Percentiles rank a stretch among this genome's conserved stretches.
These are phyloP conservation scores for Pistacia vera DNA, from an alignment of 345 rosid genomes.

Conservation along the genomic window DNA sequence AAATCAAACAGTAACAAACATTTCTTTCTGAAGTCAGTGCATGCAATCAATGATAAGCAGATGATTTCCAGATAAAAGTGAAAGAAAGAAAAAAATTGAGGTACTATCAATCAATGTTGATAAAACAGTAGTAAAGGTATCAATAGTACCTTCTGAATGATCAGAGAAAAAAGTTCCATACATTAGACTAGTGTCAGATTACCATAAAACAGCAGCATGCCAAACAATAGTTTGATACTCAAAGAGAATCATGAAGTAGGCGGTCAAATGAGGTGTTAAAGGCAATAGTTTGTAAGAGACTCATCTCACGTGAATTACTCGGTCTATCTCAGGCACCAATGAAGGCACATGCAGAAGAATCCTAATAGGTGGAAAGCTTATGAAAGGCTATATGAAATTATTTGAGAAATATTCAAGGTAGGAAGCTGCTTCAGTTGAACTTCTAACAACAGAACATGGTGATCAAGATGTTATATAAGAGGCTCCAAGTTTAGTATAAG, in stretches of 20 bases:
- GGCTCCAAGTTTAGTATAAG: no score
- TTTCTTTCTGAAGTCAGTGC: background rate
- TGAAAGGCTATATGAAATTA: background rate
- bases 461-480: background rate
- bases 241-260: background rate
- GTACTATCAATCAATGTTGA: background rate
- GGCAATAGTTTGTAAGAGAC: background rate
- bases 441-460: background rate
- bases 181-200: background rate
- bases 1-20: background rate
- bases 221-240: background rate
- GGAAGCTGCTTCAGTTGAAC: background rate
- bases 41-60: slow-evolving; percentile 6
- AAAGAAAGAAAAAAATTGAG: background rate
- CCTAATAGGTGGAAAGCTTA: background rate
- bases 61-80: background rate
- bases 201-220: slow-evolving; percentile 10
- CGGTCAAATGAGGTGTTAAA: slow-evolving; percentile 1
- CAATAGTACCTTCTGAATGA: background rate
- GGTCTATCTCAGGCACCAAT: no score
- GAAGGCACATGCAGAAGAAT: background rate
- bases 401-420: background rate
- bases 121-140: background rate
- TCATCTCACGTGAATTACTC: background rate
- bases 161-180: background rate